Conservation (phyloP, 176 grass and related monocot species). For the Phyllostachys edulis region DNA sequence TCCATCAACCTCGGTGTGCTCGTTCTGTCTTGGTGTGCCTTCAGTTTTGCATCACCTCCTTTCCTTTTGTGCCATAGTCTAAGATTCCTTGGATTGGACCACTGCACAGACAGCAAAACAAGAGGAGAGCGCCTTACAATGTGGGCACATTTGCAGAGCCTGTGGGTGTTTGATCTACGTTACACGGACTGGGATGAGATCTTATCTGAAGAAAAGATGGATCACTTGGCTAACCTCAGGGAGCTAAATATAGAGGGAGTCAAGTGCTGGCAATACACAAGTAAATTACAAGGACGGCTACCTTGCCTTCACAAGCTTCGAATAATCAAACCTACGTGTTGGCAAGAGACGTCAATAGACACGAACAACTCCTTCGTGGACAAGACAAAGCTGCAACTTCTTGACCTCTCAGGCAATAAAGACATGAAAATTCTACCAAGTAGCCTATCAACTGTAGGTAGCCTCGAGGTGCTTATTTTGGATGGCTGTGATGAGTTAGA, state of each 20-base stretch:
- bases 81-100: not conserved
- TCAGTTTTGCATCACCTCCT: not conserved
- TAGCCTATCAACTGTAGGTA: not conserved
- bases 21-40: not conserved
- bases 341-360: not conserved
- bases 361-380: not conserved
- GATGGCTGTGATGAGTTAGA: not conserved
- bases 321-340: not conserved
- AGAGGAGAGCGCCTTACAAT: not conserved
- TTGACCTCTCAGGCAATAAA: not conserved
- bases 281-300: not conserved
- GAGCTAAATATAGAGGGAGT: slow-evolving; percentile 9
- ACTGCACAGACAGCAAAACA: not conserved
- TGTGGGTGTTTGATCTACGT: not conserved
- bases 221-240: not conserved
- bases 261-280: not conserved
- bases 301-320: not conserved
- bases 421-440: not conserved
- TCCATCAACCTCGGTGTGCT: not conserved
- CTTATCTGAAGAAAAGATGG: not conserved
- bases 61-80: not conserved
- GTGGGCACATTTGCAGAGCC: not conserved
- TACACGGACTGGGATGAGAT: slow-evolving; percentile 15
- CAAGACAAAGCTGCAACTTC: not conserved
- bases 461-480: not conserved